phyloP scores from a whole-genome alignment of 129 eudicot genomes.

The Helianthus tuberosus region DNA sequence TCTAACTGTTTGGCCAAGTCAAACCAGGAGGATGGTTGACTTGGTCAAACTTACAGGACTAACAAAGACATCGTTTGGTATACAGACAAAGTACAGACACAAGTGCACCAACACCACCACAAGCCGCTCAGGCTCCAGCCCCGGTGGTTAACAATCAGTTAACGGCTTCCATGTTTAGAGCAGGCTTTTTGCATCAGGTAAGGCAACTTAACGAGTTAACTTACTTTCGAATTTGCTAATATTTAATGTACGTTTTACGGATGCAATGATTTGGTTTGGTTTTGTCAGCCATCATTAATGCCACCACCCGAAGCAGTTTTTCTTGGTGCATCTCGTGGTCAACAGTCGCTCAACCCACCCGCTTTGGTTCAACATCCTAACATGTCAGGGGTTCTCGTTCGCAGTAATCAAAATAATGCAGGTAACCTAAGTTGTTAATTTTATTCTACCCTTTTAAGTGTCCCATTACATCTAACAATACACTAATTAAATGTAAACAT shows the following conservation, averaged over 20 bases:
- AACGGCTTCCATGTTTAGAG: constrained; percentile 50
- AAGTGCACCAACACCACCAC: too few relatives aligned
- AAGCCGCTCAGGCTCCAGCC: constrained; percentile 47
- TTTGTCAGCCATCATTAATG: constrained; percentile 36
- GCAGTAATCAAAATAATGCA: constrained; percentile 37
- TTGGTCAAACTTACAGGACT: too few relatives aligned
- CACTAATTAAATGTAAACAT: constrained; percentile 45
- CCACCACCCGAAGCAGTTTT: constrained; percentile 35
- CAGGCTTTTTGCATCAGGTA: constrained; percentile 56
- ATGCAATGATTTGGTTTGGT: not conserved
- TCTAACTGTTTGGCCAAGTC: too few relatives aligned
- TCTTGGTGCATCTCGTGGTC: constrained; percentile 48
- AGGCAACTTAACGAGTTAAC: constrained; percentile 21
- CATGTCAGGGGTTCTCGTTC: constrained; percentile 49
- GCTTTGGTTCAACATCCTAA: constrained; percentile 49
- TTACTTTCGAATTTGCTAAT: not conserved
- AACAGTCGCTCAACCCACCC: constrained; percentile 49
- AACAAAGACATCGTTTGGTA: too few relatives aligned
- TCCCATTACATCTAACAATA: constrained; percentile 33
- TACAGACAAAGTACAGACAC: too few relatives aligned
- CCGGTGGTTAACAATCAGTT: constrained; percentile 45
- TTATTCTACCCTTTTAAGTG: not conserved
- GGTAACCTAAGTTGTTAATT: constrained; percentile 20
- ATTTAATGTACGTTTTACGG: not conserved
- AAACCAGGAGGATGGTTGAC: too few relatives aligned